Percentiles rank a stretch among this genome's conserved stretches.
phyloP scores from a whole-genome alignment of 306 rosid species.

The Carpinus fangiana region DNA sequence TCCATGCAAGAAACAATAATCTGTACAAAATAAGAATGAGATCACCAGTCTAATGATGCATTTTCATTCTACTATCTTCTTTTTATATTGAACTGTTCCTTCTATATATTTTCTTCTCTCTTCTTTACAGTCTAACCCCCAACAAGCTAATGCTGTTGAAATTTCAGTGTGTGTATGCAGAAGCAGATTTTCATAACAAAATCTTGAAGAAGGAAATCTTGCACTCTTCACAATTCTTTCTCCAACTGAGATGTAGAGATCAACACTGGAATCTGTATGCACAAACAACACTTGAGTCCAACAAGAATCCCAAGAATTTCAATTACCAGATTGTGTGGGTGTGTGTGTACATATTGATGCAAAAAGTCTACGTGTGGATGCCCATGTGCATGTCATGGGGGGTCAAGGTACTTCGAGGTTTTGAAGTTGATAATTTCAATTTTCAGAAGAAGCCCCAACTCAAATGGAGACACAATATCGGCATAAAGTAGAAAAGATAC shows the following conservation, averaged over 20 bases:
- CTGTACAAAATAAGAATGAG: constrained; percentile 58
- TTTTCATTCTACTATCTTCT: constrained; percentile 35
- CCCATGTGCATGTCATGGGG: neutral
- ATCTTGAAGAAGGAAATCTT: constrained; percentile 27
- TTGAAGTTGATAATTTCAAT: neutral
- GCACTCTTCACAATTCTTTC: constrained; percentile 32
- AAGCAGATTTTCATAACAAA: constrained; percentile 37
- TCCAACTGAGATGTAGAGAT: constrained; percentile 38
- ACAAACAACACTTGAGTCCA: constrained; percentile 16
- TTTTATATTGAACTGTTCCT: constrained; percentile 42
- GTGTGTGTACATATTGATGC: neutral
- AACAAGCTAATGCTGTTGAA: constrained; percentile 46
- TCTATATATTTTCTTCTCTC: constrained; percentile 43
- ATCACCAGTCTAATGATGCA: constrained; percentile 35
- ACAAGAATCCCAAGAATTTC: constrained; percentile 14
- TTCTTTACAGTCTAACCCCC: constrained; percentile 55
- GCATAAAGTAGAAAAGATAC: neutral
- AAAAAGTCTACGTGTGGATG: too few species aligned
- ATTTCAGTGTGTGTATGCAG: constrained; percentile 26
- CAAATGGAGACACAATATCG: neutral
- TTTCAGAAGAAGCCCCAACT: neutral
- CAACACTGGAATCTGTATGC: constrained; percentile 41
- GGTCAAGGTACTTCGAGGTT: constrained; percentile 6
- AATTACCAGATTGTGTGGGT: constrained; percentile 12
- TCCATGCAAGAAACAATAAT: constrained; percentile 53